Conservation (phyloP, 225 moss, liverwort and hornwort genomes). For the Ulota crispa region DNA sequence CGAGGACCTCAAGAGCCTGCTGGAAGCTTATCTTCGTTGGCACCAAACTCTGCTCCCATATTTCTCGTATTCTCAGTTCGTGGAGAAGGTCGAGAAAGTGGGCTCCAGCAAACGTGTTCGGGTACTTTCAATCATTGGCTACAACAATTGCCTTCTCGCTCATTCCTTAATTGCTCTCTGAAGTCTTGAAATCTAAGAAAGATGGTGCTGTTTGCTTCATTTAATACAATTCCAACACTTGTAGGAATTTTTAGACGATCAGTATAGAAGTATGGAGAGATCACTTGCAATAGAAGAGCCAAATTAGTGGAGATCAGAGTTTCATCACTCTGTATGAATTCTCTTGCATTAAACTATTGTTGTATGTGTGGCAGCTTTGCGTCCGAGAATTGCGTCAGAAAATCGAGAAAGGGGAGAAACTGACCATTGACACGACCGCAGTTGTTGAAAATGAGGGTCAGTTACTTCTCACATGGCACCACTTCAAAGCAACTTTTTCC, state of each 20-base stretch:
- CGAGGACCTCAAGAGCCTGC: conserved; percentile 72
- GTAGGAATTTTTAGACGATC: not conserved
- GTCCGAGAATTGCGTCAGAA: conserved; percentile 71
- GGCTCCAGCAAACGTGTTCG: conserved; percentile 72
- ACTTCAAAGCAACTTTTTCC: not conserved
- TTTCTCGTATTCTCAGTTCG: conserved; percentile 88
- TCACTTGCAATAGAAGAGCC: not conserved
- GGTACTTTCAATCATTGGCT: conserved; percentile 35
- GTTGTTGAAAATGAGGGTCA: conserved; percentile 25
- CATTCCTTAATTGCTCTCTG: not conserved
- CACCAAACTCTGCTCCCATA: conserved; percentile 78
- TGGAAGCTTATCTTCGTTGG: conserved; percentile 88
- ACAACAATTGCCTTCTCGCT: not conserved
- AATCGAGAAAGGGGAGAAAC: conserved; percentile 41
- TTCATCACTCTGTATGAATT: not conserved
- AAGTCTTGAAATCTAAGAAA: not conserved
- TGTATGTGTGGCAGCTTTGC: conserved; percentile 51
- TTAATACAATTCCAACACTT: not conserved
- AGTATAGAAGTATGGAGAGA: not conserved
- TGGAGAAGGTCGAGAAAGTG: conserved; percentile 85
- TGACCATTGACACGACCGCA: not conserved
- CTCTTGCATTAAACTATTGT: not conserved
- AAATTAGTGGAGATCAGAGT: not conserved
- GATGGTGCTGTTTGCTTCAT: not conserved
- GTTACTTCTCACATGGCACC: not conserved